A percentile compares a stretch with the other conserved stretches of the same genome.
Evolutionary conservation across 2,329 filamentous ascomycete genomes (phyloP).

Genomic region (Leptodontidium sp.): DNA sequence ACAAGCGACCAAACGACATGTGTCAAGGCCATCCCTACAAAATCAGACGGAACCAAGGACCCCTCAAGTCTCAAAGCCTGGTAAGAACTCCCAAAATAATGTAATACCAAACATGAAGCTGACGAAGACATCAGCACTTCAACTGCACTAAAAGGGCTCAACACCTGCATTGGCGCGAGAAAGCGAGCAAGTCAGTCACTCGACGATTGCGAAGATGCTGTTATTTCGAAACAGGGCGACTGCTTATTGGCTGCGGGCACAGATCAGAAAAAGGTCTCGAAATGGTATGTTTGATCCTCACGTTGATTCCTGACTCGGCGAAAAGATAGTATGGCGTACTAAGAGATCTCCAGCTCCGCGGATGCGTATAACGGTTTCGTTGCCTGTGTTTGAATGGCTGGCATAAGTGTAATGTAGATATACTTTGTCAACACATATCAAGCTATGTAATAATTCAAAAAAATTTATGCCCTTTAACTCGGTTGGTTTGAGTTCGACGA

Average conservation of each 20-base stretch:
- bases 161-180: not conserved
- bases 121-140: not conserved
- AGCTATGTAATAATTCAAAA: no score
- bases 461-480: no score
- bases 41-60: constrained; percentile 3
- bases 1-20: not conserved
- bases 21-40: constrained; percentile 1
- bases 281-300: constrained; percentile 12
- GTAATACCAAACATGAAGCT: not conserved
- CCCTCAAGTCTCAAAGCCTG: not conserved
- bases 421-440: no score
- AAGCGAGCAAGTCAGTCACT: not conserved
- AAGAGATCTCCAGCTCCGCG: not conserved
- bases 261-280: constrained; percentile 9
- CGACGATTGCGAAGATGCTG: not conserved
- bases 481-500: no score
- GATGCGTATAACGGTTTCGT: constrained; percentile 10
- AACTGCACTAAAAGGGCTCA: not conserved
- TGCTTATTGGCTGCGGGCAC: constrained; percentile 2
- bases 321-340: not conserved
- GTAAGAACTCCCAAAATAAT: not conserved
- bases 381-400: not conserved
- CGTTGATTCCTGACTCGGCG: not conserved
- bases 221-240: not conserved
- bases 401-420: no score